Conservation (phyloP, 768 basidiomycete species). For the Mycena sanguinolenta region DNA sequence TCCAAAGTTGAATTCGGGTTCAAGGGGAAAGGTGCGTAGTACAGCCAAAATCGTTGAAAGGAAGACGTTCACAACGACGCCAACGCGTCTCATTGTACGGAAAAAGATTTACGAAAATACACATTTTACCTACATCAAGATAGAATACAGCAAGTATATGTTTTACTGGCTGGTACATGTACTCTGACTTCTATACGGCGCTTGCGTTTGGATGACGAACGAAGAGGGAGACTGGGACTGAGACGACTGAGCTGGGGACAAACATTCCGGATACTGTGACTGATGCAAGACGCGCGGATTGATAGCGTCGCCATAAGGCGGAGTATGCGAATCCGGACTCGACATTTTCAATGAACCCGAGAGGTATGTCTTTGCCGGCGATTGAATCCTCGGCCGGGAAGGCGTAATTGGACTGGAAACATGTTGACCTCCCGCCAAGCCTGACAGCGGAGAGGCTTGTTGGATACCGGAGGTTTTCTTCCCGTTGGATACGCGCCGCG, state of each 20-base stretch:
- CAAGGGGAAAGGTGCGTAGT: no score
- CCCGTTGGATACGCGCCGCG: conserved; percentile 17
- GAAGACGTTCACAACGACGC: no score
- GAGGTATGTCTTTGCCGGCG: conserved; percentile 9
- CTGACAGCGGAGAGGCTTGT: conserved; percentile 2
- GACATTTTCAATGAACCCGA: conserved; percentile 27
- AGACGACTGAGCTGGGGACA: not conserved
- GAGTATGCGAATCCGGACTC: not conserved
- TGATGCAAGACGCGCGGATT: conserved; percentile 16
- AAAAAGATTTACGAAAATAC: no score
- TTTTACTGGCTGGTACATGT: conserved; percentile 43
- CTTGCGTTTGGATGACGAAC: conserved; percentile 59
- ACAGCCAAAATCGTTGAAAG: no score
- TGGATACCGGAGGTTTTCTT: no score
- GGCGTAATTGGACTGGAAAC: not conserved
- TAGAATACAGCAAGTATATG: not conserved
- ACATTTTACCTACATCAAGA: no score
- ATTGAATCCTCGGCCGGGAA: not conserved
- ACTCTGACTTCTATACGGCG: conserved; percentile 66
- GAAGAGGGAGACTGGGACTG: conserved; percentile 2
- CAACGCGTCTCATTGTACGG: no score
- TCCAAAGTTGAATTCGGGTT: no score
- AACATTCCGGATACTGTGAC: not conserved
- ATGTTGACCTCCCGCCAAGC: not conserved
- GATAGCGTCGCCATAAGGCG: not conserved